phyloP scores from a whole-genome alignment of 257 asterid genomes.

The Fraxinus excelsior region DNA sequence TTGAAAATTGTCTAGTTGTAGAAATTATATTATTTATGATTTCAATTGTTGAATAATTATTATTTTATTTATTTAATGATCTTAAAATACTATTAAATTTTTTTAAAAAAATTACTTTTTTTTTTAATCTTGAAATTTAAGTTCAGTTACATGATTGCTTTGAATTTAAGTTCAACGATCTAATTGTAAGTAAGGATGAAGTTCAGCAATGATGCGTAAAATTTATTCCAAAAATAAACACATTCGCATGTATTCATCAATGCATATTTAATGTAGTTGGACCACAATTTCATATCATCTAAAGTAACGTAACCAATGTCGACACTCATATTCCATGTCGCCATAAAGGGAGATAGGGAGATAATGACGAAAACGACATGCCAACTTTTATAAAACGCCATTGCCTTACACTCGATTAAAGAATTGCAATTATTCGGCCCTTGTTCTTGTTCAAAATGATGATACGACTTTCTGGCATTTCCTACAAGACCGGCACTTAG shows the following conservation, averaged over 20 bases:
- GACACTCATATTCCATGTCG: constrained; percentile 25
- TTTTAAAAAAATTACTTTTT: too few relatives aligned
- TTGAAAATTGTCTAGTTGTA: too few relatives aligned
- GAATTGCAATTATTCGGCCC: too few relatives aligned
- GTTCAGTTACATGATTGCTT: too few relatives aligned
- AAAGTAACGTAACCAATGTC: neutral
- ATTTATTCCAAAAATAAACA: neutral
- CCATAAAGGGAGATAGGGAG: constrained; percentile 23
- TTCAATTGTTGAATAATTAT: too few relatives aligned
- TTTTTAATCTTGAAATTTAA: too few relatives aligned
- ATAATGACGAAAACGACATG: constrained; percentile 18
- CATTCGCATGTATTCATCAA: neutral
- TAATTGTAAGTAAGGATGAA: too few relatives aligned
- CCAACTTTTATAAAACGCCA: constrained; percentile 25
- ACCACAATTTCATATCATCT: neutral
- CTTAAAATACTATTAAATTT: too few relatives aligned
- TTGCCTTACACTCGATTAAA: neutral
- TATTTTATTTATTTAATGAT: too few relatives aligned
- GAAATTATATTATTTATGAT: too few relatives aligned
- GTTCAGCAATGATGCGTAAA: too few relatives aligned
- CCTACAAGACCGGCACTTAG: neutral
- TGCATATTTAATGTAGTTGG: neutral
- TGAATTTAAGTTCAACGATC: too few relatives aligned
- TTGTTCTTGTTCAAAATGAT: neutral
- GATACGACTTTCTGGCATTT: neutral